Evolutionary conservation across 2,329 filamentous ascomycete genomes (phyloP).

Genomic region (Aspergillus flavus): DNA sequence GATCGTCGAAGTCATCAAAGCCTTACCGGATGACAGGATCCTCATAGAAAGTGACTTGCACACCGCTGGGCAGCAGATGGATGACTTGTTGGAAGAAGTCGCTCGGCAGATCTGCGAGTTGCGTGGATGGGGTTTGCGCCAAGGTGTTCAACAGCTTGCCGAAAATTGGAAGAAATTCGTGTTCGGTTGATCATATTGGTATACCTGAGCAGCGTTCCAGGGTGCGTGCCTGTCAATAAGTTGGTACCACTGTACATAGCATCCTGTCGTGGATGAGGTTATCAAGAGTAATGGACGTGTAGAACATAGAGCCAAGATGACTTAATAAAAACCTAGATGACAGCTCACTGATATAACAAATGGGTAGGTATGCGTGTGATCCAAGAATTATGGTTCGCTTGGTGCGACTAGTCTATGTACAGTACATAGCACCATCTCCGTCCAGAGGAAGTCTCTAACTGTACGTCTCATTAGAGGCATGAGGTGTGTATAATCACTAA

Average conservation of each 20-base stretch:
- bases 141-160: constrained; percentile 69
- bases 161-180: constrained; percentile 79
- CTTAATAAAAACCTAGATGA: neutral
- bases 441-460: neutral
- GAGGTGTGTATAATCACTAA: too few relatives aligned
- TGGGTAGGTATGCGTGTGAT: neutral
- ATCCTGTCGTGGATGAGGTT: neutral
- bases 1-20: constrained; percentile 67
- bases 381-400: neutral
- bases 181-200: constrained; percentile 55
- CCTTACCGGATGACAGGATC: constrained; percentile 75
- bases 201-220: neutral
- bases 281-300: neutral
- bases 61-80: constrained; percentile 78
- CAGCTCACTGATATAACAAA: neutral
- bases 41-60: constrained; percentile 92
- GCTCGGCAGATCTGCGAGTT: constrained; percentile 74
- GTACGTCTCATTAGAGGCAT: too few relatives aligned
- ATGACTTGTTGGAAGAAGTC: constrained; percentile 72
- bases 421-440: neutral
- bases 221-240: too few relatives aligned
- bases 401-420: neutral
- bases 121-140: constrained; percentile 74
- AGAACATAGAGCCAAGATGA: neutral
- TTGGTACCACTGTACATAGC: neutral